phyloP scores from a whole-genome alignment of 2,329 filamentous ascomycete genomes.

The Ascochyta koolunga region DNA sequence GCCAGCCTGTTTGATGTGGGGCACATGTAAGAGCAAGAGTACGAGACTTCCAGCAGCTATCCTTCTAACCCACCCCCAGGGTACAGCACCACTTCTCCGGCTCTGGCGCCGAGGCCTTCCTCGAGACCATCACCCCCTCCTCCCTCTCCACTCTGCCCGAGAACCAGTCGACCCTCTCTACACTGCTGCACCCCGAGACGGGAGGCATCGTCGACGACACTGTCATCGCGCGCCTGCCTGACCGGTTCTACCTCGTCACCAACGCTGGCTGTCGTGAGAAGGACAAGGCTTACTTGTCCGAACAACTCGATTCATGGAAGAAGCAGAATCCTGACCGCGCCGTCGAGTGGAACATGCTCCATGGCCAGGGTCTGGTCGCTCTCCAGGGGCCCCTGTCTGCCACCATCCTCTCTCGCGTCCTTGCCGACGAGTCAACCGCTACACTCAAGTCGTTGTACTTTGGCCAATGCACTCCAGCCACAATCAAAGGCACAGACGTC shows the following conservation, averaged over 20 bases:
- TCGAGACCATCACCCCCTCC: slow-evolving; percentile 83
- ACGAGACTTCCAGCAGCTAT: slow-evolving; percentile 14
- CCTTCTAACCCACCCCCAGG: slow-evolving; percentile 46
- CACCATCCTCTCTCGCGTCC: slow-evolving; percentile 68
- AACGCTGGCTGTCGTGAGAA: slow-evolving; percentile 93
- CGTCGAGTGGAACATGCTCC: slow-evolving; percentile 72
- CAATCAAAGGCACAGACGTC: slow-evolving; percentile 64
- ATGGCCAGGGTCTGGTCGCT: slow-evolving; percentile 79
- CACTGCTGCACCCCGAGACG: slow-evolving; percentile 72
- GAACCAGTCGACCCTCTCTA: slow-evolving; percentile 81
- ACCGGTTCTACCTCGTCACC: slow-evolving; percentile 86
- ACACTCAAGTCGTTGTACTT: slow-evolving; percentile 72
- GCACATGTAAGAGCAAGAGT: slow-evolving; percentile 74
- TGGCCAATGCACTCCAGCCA: slow-evolving; percentile 72
- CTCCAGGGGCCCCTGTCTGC: slow-evolving; percentile 84
- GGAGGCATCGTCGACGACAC: slow-evolving; percentile 96
- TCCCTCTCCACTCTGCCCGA: slow-evolving; percentile 67
- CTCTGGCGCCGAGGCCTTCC: slow-evolving; percentile 77
- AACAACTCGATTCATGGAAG: slow-evolving; percentile 65
- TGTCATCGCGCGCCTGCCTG: slow-evolving; percentile 76
- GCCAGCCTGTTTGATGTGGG: slow-evolving; percentile 94
- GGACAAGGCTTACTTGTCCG: slow-evolving; percentile 76
- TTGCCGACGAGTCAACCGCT: slow-evolving; percentile 58
- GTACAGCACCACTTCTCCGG: slow-evolving; percentile 85
- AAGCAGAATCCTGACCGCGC: slow-evolving; percentile 49